Evolutionary conservation across 352 stramenopile species (phyloP).

Genomic region (Thraustotheca clavata): DNA sequence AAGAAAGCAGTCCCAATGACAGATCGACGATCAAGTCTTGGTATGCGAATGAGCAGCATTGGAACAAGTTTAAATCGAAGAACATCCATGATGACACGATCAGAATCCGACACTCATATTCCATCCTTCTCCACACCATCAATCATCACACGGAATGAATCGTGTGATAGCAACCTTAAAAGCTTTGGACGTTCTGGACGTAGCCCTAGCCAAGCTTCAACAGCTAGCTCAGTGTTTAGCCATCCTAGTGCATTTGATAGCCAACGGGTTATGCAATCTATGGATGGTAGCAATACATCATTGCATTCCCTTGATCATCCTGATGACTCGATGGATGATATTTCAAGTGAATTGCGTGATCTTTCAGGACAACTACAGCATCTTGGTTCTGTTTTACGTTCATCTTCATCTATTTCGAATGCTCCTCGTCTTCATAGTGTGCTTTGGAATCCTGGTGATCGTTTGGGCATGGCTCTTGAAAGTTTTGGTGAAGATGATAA

Average conservation of each 20-base stretch:
- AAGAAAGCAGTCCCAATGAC: constrained; percentile 32
- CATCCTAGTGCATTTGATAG: constrained; percentile 29
- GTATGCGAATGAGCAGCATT: neutral
- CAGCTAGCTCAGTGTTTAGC: constrained; percentile 38
- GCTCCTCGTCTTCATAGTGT: constrained; percentile 32
- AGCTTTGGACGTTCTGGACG: constrained; percentile 16
- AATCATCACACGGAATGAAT: constrained; percentile 11
- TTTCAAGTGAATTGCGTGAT: constrained; percentile 60
- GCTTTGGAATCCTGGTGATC: constrained; percentile 70
- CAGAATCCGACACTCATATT: constrained; percentile 2
- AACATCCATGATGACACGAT: constrained; percentile 31
- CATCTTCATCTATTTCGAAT: no score
- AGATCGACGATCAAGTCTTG: neutral
- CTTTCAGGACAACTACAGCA: constrained; percentile 62
- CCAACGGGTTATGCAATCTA: neutral
- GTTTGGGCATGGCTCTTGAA: constrained; percentile 59
- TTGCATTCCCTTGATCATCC: constrained; percentile 26
- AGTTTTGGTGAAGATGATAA: constrained; percentile 31
- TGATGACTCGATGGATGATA: constrained; percentile 33
- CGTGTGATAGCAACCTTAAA: neutral
- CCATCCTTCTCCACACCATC: constrained; percentile 30
- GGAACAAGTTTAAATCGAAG: neutral
- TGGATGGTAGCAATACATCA: neutral
- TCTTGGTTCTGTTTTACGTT: constrained; percentile 57
- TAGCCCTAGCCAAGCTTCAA: constrained; percentile 36